Conservation (phyloP, 2,329 filamentous ascomycete species). For the Biscogniauxia marginata region DNA sequence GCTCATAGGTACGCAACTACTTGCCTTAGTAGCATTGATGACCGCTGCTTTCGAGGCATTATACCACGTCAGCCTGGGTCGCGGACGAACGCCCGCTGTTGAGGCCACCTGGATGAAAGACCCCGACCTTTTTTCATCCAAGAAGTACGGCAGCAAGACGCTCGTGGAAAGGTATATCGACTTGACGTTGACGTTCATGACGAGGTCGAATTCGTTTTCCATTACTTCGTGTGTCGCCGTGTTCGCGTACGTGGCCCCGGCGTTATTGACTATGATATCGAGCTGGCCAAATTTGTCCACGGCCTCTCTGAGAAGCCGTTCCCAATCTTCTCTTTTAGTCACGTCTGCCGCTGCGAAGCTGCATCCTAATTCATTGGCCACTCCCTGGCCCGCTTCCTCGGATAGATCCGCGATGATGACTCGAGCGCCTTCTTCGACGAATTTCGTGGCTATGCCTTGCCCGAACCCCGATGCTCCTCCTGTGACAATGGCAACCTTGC, state of each 20-base stretch:
- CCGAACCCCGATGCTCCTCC: slow-evolving; percentile 65
- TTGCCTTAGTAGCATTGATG: slow-evolving; percentile 52
- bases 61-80: slow-evolving; percentile 67
- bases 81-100: slow-evolving; percentile 59
- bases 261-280: slow-evolving; percentile 62
- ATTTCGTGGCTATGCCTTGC: slow-evolving; percentile 58
- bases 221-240: slow-evolving; percentile 64
- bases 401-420: slow-evolving; percentile 64
- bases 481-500: slow-evolving; percentile 44
- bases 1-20: neutral
- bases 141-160: slow-evolving; percentile 59
- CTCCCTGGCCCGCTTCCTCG: slow-evolving; percentile 46
- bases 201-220: slow-evolving; percentile 63
- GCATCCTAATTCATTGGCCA: slow-evolving; percentile 45
- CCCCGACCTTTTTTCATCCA: slow-evolving; percentile 55
- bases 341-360: slow-evolving; percentile 49
- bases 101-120: slow-evolving; percentile 66
- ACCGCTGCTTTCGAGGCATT: slow-evolving; percentile 68
- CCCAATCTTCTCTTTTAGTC: slow-evolving; percentile 53
- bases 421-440: slow-evolving; percentile 57
- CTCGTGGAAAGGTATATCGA: slow-evolving; percentile 60
- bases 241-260: slow-evolving; percentile 57
- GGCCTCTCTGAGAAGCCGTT: slow-evolving; percentile 43
- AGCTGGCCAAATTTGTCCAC: slow-evolving; percentile 49
- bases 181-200: slow-evolving; percentile 69